These are phyloP conservation scores for Pyricularia sp. DNA, from an alignment of 2,329 filamentous ascomycete genomes.

Conservation along the genomic window DNA sequence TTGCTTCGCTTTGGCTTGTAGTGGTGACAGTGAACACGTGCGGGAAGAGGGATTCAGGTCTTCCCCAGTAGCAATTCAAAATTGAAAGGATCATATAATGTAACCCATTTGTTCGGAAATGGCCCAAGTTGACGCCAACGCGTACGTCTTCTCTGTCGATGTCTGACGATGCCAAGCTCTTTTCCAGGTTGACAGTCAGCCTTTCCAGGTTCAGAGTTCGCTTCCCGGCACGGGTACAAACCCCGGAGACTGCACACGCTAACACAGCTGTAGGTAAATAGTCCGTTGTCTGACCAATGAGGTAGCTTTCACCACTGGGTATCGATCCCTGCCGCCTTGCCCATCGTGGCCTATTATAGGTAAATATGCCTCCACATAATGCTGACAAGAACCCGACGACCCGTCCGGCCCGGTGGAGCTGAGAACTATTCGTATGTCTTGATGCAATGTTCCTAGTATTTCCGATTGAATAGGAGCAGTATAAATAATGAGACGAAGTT, in stretches of 20 bases:
- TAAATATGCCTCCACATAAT: background rate
- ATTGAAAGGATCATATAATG: background rate
- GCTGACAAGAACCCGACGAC: background rate
- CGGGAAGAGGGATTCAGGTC: background rate
- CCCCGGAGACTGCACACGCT: background rate
- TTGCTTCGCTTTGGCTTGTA: background rate
- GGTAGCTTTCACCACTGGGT: background rate
- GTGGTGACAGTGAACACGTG: background rate
- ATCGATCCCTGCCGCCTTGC: background rate
- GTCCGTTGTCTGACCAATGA: background rate
- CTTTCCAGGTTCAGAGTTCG: too few species aligned
- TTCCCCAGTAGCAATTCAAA: background rate
- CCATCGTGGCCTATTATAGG: background rate
- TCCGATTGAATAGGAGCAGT: background rate
- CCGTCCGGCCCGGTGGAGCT: background rate
- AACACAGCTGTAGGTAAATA: background rate
- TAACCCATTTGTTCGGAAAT: background rate
- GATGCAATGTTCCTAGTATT: background rate
- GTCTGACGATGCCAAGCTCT: background rate
- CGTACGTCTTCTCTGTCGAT: background rate
- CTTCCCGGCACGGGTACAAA: background rate
- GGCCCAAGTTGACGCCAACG: too few species aligned
- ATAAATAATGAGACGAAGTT: background rate
- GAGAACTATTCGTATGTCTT: background rate
- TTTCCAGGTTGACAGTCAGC: background rate